Percentiles rank a stretch among this genome's conserved stretches.
These are phyloP conservation scores for Aspergillus arachidicola DNA, from an alignment of 2,329 filamentous ascomycete genomes.

Conservation along the genomic window DNA sequence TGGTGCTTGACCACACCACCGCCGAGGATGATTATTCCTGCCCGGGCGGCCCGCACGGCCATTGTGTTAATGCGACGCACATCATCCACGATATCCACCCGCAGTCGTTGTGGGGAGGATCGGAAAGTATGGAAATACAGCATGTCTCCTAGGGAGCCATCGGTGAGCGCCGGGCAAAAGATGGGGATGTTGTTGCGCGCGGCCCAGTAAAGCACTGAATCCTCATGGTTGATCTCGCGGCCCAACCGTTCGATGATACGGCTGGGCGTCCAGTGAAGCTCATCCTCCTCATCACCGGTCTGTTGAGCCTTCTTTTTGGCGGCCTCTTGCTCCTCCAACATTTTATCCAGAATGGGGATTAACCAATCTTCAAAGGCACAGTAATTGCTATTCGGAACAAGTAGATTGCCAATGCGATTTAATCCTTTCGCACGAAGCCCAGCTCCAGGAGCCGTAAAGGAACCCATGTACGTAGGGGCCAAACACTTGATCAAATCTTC, in stretches of 20 bases:
- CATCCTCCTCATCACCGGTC: conserved; percentile 56
- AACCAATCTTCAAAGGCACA: conserved; percentile 98
- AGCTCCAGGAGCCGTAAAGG: conserved; percentile 77
- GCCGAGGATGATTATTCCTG: conserved; percentile 93
- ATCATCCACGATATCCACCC: conserved; percentile 90
- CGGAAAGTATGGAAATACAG: conserved; percentile 98
- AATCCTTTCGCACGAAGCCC: conserved; percentile 80
- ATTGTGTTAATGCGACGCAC: conserved; percentile 92
- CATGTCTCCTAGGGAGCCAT: conserved; percentile 96
- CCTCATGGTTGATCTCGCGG: conserved; percentile 89
- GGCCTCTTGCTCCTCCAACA: conserved; percentile 91
- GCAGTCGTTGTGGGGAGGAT: conserved; percentile 75
- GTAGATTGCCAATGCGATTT: conserved; percentile 92
- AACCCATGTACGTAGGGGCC: conserved; percentile 87
- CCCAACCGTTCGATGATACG: conserved; percentile 89
- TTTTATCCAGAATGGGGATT: conserved; percentile 87
- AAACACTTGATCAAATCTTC: conserved; percentile 99
- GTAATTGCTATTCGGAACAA: conserved; percentile 97
- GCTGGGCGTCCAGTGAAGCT: conserved; percentile 89
- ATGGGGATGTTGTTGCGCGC: conserved; percentile 96
- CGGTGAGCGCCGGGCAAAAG: conserved; percentile 94
- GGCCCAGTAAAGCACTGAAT: conserved; percentile 95
- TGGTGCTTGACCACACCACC: conserved; percentile 98
- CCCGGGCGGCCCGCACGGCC: conserved; percentile 80
- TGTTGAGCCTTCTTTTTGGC: conserved; percentile 60